Conservation (phyloP, 2,329 filamentous ascomycete genomes). For the Ophiosphaerella narmari region DNA sequence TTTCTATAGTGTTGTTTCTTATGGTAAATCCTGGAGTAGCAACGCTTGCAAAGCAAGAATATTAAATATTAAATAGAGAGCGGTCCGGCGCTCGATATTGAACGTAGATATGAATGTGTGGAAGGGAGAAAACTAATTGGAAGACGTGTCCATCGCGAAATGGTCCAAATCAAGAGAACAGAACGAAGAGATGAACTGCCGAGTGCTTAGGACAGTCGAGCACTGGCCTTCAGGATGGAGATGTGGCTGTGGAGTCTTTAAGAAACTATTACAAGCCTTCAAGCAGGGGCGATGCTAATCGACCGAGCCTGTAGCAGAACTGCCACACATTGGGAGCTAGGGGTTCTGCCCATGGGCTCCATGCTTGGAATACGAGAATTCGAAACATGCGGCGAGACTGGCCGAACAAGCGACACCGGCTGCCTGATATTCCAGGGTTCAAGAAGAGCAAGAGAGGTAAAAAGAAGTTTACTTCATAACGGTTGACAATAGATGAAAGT, state of each 20-base stretch:
- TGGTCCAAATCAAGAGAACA: neutral
- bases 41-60: neutral
- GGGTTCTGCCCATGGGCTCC: slow-evolving; percentile 9
- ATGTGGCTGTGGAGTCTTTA: neutral
- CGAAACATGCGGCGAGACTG: slow-evolving; percentile 18
- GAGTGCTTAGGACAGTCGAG: neutral
- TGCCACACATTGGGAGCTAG: slow-evolving; percentile 27
- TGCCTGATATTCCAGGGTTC: no score
- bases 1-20: neutral
- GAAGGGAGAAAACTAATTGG: neutral
- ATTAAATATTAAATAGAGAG: slow-evolving; percentile 18
- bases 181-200: slow-evolving; percentile 6
- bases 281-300: slow-evolving; percentile 7
- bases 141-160: slow-evolving; percentile 2
- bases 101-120: neutral
- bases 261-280: slow-evolving; percentile 4
- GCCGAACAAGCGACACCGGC: no score
- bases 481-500: no score
- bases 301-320: slow-evolving; percentile 22
- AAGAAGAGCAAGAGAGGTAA: no score
- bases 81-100: slow-evolving; percentile 24
- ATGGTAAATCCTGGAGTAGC: neutral
- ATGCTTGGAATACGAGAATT: slow-evolving; percentile 13
- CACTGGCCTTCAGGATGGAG: neutral
- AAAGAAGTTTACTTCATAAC: no score